Conservation (phyloP, 2,329 filamentous ascomycete species). For the Neospermospora avenae region DNA sequence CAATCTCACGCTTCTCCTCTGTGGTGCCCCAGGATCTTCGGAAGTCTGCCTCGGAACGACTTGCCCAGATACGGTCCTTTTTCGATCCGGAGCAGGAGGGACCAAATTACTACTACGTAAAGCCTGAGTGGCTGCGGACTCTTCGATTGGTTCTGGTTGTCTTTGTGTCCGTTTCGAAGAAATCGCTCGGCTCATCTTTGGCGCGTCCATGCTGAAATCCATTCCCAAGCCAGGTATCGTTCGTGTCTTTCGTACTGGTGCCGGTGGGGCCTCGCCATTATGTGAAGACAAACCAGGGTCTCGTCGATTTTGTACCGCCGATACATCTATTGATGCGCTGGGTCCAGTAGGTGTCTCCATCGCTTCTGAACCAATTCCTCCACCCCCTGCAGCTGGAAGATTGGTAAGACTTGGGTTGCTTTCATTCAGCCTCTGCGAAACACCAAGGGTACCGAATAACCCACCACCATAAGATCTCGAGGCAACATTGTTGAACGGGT, state of each 20-base stretch:
- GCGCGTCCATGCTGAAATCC: constrained; percentile 36
- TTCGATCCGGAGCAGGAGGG: constrained; percentile 58
- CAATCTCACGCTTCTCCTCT: constrained; percentile 69
- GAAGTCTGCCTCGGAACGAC: constrained; percentile 51
- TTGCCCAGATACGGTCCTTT: constrained; percentile 90
- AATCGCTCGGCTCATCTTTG: constrained; percentile 36
- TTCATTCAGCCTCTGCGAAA: constrained; percentile 36
- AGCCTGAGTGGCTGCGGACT: constrained; percentile 28
- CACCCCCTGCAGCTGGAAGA: constrained; percentile 32
- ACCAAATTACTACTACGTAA: constrained; percentile 25
- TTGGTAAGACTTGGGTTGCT: constrained; percentile 37
- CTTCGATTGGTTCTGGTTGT: constrained; percentile 30
- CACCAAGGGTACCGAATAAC: constrained; percentile 32
- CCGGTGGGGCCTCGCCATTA: constrained; percentile 44
- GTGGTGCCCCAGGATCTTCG: constrained; percentile 60
- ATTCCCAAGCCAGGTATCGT: constrained; percentile 34
- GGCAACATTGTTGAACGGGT: constrained; percentile 36
- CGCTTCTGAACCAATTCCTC: constrained; percentile 46
- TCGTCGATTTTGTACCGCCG: constrained; percentile 28
- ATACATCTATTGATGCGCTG: constrained; percentile 40
- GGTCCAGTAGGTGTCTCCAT: constrained; percentile 61
- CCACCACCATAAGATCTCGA: constrained; percentile 30
- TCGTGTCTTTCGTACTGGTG: constrained; percentile 41
- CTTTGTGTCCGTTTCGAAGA: constrained; percentile 34
- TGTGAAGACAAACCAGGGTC: constrained; percentile 30